phyloP scores from a whole-genome alignment of 257 asterid genomes.

The Eustoma russellianum region DNA sequence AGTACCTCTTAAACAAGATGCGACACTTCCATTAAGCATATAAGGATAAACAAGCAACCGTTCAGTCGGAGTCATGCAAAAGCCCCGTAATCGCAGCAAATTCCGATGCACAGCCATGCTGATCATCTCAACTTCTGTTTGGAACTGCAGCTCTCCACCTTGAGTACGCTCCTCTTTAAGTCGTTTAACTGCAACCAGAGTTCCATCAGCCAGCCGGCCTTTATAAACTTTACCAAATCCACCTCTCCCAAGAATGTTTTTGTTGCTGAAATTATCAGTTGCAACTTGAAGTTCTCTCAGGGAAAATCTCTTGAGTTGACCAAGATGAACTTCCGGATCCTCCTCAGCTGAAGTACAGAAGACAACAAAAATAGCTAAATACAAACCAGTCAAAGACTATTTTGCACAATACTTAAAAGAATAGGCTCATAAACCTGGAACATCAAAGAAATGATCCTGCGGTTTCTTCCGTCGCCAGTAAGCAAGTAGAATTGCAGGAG shows the following conservation, averaged over 20 bases:
- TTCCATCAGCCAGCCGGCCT: conserved; percentile 82
- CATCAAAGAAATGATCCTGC: conserved; percentile 83
- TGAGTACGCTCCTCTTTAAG: conserved; percentile 81
- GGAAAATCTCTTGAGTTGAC: conserved; percentile 82
- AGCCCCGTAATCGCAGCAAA: conserved; percentile 76
- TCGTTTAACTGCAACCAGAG: conserved; percentile 81
- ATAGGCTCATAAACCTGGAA: conserved; percentile 60
- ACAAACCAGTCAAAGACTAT: not conserved
- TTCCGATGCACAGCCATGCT: conserved; percentile 90
- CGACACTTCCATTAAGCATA: conserved; percentile 92
- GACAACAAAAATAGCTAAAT: conserved; percentile 1
- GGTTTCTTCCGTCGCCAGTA: conserved; percentile 67
- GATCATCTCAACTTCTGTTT: conserved; percentile 91
- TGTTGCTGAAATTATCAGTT: conserved; percentile 61
- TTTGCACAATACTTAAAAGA: not conserved
- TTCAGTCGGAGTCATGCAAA: conserved; percentile 91
- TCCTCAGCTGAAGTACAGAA: conserved; percentile 72
- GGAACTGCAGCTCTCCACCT: conserved; percentile 85
- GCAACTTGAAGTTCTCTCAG: conserved; percentile 84
- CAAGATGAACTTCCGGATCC: conserved; percentile 90
- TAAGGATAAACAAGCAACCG: conserved; percentile 89
- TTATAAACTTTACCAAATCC: conserved; percentile 89
- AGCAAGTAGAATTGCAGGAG: conserved; percentile 69
- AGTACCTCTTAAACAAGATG: conserved; percentile 92
- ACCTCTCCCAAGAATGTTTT: conserved; percentile 72